Percentiles rank a stretch among this genome's conserved stretches.
Conservation (phyloP, 176 grass and related monocot genomes). For the Raddia distichophylla region DNA sequence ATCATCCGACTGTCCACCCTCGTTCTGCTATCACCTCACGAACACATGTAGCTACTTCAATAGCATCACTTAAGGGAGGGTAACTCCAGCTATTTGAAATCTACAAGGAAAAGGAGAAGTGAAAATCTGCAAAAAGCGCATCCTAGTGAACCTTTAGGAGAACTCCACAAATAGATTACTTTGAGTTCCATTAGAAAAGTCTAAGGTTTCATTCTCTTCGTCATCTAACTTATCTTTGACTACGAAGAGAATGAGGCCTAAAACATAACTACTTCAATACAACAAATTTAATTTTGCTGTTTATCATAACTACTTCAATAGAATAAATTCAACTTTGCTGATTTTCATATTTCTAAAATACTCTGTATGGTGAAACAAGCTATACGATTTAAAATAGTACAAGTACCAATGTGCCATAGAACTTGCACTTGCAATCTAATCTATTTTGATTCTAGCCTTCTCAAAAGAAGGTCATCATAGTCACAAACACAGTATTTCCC, state of each 20-base stretch:
- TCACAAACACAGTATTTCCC: background rate
- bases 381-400: background rate
- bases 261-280: too few relatives aligned
- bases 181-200: too few relatives aligned
- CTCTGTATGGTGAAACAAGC: background rate
- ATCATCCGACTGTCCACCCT: conserved; percentile 68
- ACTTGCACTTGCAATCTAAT: background rate
- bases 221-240: too few relatives aligned
- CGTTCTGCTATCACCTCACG: conserved; percentile 75
- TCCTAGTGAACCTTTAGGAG: too few relatives aligned
- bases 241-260: too few relatives aligned
- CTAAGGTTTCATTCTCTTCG: too few relatives aligned
- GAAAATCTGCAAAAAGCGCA: conserved; percentile 36
- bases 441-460: conserved; percentile 11
- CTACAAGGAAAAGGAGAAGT: conserved; percentile 43
- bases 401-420: conserved; percentile 5
- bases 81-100: conserved; percentile 92
- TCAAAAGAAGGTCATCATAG: background rate
- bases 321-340: background rate
- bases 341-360: conserved; percentile 26
- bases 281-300: too few relatives aligned
- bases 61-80: conserved; percentile 77
- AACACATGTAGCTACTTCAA: conserved; percentile 71
- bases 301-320: background rate
- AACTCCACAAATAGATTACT: background rate